Evolutionary conservation across 352 stramenopile species (phyloP).

Genomic region (Pythium vanterpoolii): DNA sequence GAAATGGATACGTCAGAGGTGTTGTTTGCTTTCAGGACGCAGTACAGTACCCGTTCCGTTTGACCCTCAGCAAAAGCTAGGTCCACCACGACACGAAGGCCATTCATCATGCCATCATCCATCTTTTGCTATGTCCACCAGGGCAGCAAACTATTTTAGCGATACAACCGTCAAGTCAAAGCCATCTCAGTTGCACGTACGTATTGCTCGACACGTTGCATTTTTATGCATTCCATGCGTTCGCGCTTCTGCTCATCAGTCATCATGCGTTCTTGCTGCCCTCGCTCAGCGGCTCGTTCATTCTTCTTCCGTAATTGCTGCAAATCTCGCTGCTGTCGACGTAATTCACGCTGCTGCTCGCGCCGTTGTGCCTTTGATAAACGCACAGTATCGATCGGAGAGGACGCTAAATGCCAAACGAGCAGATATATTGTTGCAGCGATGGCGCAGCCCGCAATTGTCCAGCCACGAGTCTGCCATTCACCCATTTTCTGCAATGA

Average conservation of each 20-base stretch:
- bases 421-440: slow-evolving; percentile 1
- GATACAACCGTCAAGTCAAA: not conserved
- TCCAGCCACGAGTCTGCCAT: not conserved
- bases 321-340: slow-evolving; percentile 17
- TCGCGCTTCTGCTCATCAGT: slow-evolving; percentile 46
- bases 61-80: slow-evolving; percentile 51
- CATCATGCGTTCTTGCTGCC: slow-evolving; percentile 17
- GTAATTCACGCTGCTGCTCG: slow-evolving; percentile 12
- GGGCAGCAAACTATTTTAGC: not conserved
- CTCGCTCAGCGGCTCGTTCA: slow-evolving; percentile 1
- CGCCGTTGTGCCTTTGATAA: slow-evolving; percentile 6
- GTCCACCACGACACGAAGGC: slow-evolving; percentile 65
- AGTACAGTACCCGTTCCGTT: slow-evolving; percentile 37
- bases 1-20: not conserved
- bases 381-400: not conserved
- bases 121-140: slow-evolving; percentile 61
- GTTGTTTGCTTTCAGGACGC: not conserved
- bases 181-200: slow-evolving; percentile 27
- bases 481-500: slow-evolving; percentile 6
- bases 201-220: slow-evolving; percentile 78
- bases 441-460: not conserved
- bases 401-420: not conserved
- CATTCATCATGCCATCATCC: slow-evolving; percentile 31
- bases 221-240: slow-evolving; percentile 51
- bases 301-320: slow-evolving; percentile 11